phyloP scores from a whole-genome alignment of 495 filamentous ascomycete genomes.

The Emericellopsis terricola region DNA sequence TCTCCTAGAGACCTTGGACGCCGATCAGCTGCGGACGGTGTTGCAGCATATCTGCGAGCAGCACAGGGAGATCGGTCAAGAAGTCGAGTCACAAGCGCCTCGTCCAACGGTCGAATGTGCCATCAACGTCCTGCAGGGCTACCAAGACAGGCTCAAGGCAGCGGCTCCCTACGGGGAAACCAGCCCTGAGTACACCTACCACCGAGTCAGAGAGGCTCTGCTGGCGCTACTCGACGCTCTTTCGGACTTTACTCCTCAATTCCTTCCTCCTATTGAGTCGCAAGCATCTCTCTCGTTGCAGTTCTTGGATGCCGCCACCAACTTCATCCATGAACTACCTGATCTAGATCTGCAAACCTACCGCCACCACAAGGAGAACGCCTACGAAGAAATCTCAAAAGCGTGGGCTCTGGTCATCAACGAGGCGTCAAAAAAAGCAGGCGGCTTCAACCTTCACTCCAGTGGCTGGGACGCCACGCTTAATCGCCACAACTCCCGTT shows the following conservation, averaged over 20 bases:
- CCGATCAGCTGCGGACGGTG: conserved; percentile 60
- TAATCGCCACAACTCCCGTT: conserved; percentile 72
- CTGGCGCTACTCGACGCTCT: conserved; percentile 72
- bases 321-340: conserved; percentile 75
- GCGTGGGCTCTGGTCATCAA: conserved; percentile 87
- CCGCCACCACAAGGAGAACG: conserved; percentile 79
- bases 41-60: conserved; percentile 77
- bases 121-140: conserved; percentile 60
- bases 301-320: conserved; percentile 77
- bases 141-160: conserved; percentile 56
- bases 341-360: conserved; percentile 73
- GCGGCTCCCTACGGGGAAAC: conserved; percentile 76
- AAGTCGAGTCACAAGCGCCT: conserved; percentile 73
- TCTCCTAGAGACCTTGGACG: conserved; percentile 78
- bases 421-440: conserved; percentile 80
- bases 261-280: conserved; percentile 75
- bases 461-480: conserved; percentile 87
- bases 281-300: conserved; percentile 62
- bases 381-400: conserved; percentile 86
- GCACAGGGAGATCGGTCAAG: conserved; percentile 62
- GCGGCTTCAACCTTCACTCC: conserved; percentile 78
- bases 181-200: conserved; percentile 85
- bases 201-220: conserved; percentile 71
- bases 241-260: conserved; percentile 86
- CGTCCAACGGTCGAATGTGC: conserved; percentile 67